Base-by-base conservation (phyloP, 345 rosid species). In the Citropsis articulata region DNA sequence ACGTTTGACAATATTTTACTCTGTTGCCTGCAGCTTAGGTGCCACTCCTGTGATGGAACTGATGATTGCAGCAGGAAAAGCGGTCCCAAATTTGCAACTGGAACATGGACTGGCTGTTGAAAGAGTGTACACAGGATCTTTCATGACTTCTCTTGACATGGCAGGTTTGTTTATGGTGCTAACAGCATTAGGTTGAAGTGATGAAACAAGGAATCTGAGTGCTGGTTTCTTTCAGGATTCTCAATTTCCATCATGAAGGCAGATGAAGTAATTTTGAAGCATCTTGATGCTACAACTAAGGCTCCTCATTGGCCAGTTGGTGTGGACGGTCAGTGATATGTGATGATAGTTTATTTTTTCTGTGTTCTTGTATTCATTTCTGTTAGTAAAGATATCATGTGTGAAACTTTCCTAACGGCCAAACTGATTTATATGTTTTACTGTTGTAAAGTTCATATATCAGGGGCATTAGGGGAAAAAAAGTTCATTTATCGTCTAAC, bases 121-220 rank as follows among this genome's bases (percentile, higher is more conserved):
- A 83, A 93, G 99, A 88, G 99, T 96, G 73, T 96, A 96, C 69
- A 90, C 99, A 25, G 97, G 99, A 72, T 87, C 95, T 82, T 93
- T 96, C 84, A 92, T 94, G 98, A 92, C 99, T 77, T 96, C 99
- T 69, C 97, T 94, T 79, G 98, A 96, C 78, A 96, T 96, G 99
- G 93, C 98, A 83, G 99, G 99, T 96, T 87, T 81, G 86, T 71
- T 81, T 72, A 78, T 38, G 75, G 69, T 38, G 69, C 27, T 27
- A 25, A 62, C 53, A 42, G 22, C 5, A 36, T 31, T 36, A 48
- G 55, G 30, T 21, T 75, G 62, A 79, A 33, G 71, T 61, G 55
- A 22, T 65, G 59, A 75, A 27, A 30, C 68, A 35, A 61, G 66
- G 82, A 60, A 73, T 66, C 68, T 64, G 62, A 57, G 53, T 53